These are phyloP conservation scores for Lablab purpureus DNA, from an alignment of 306 rosid species.

Conservation along the genomic window DNA sequence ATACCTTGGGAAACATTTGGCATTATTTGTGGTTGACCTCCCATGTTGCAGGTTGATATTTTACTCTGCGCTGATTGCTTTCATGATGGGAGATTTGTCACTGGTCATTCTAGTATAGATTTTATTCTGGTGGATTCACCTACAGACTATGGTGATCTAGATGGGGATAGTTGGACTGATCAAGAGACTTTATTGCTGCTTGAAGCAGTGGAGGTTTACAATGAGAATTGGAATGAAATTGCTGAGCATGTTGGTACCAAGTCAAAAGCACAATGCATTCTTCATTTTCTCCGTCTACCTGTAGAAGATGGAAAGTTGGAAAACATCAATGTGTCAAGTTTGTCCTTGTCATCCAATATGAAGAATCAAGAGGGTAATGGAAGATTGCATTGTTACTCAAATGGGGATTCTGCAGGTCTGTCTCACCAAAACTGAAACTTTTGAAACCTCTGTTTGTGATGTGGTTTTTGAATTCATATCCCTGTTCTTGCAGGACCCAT, in stretches of 20 bases:
- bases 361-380: slow-evolving; percentile 3
- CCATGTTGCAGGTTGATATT: slow-evolving; percentile 4
- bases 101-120: slow-evolving; percentile 19
- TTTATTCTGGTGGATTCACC: not conserved
- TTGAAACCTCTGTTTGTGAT: not conserved
- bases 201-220: slow-evolving; percentile 7
- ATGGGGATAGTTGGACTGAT: slow-evolving; percentile 6
- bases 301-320: slow-evolving; percentile 12
- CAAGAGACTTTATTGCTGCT: slow-evolving; percentile 7
- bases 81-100: slow-evolving; percentile 3
- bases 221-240: slow-evolving; percentile 15
- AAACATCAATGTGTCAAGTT: not conserved
- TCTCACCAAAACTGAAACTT: not conserved
- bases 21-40: not conserved
- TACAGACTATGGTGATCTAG: not conserved
- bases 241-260: slow-evolving; percentile 25
- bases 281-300: slow-evolving; percentile 25
- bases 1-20: not conserved
- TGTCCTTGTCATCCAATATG: not conserved
- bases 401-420: slow-evolving; percentile 11
- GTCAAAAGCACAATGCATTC: slow-evolving; percentile 20
- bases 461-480: slow-evolving; percentile 11
- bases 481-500: not conserved
- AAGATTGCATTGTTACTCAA: slow-evolving; percentile 6
- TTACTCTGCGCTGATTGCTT: slow-evolving; percentile 21